Percentiles rank a stretch among this genome's conserved stretches.
These are phyloP conservation scores for Candida pseudoglaebosa DNA, from an alignment of 805 yeast species.

Conservation along the genomic window DNA sequence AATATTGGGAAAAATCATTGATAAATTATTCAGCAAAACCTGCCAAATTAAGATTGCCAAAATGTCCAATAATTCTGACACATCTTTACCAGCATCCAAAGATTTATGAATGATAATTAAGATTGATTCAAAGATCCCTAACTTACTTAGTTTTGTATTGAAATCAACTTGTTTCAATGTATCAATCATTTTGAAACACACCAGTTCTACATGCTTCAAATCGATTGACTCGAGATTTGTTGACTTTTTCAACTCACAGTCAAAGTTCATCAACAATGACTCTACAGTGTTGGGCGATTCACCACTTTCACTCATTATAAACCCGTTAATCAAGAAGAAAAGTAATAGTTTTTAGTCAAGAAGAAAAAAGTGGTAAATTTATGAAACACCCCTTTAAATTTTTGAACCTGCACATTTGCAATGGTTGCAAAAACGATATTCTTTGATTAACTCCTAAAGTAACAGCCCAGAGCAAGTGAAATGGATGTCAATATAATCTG, in stretches of 20 bases:
- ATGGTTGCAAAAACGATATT: no score
- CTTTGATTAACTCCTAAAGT: no score
- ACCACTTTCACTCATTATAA: no score
- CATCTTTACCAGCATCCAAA: conserved; percentile 5
- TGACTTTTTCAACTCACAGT: background rate
- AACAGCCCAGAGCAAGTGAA: no score
- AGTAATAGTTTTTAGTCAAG: no score
- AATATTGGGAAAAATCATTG: conserved; percentile 2
- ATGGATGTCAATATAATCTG: no score
- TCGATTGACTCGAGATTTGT: background rate
- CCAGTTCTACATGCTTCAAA: background rate
- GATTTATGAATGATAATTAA: conserved; percentile 5
- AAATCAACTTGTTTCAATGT: background rate
- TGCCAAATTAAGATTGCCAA: conserved; percentile 9
- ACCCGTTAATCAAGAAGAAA: no score
- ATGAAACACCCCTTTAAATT: no score
- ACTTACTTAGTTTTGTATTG: background rate
- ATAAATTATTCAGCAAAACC: conserved; percentile 7
- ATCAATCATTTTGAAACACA: background rate
- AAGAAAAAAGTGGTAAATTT: no score
- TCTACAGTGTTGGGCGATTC: background rate
- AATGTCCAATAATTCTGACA: conserved; percentile 4
- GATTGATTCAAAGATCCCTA: conserved; percentile 2
- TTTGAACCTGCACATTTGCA: no score
- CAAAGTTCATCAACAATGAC: background rate